These are phyloP conservation scores for Schizophyllum amplum DNA, from an alignment of 1,284 basidiomycete genomes.

Conservation along the genomic window DNA sequence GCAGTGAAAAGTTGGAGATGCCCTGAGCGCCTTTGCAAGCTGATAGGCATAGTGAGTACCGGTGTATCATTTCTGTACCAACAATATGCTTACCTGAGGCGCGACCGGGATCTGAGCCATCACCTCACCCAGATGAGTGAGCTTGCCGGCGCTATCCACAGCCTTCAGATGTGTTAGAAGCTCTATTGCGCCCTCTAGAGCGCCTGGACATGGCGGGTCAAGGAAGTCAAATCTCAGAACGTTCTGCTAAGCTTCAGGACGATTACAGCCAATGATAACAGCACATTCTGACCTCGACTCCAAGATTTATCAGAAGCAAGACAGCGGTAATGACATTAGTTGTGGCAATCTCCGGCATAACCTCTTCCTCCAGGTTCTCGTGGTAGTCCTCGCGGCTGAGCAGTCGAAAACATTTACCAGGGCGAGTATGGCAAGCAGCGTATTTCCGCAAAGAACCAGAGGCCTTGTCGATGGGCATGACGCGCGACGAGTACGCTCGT, in stretches of 20 bases:
- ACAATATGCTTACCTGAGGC: background rate
- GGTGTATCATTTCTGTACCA: too few relatives aligned
- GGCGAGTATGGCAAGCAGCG: background rate
- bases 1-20: slow-evolving; percentile 52
- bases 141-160: background rate
- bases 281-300: background rate
- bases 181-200: background rate
- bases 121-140: background rate
- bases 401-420: background rate
- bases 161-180: background rate
- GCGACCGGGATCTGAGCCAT: background rate
- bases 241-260: background rate
- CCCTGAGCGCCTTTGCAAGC: slow-evolving; percentile 9
- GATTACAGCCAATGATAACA: background rate
- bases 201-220: background rate
- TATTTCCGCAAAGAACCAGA: background rate
- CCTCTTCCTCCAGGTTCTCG: background rate
- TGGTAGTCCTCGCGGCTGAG: background rate
- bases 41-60: background rate
- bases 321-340: background rate
- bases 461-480: background rate
- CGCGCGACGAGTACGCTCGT: background rate
- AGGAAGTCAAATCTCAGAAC: background rate
- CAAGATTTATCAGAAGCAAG: background rate
- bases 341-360: background rate